Evolutionary conservation across 2,329 filamentous ascomycete species (phyloP).

Genomic region (Sphaerulina populicola): DNA sequence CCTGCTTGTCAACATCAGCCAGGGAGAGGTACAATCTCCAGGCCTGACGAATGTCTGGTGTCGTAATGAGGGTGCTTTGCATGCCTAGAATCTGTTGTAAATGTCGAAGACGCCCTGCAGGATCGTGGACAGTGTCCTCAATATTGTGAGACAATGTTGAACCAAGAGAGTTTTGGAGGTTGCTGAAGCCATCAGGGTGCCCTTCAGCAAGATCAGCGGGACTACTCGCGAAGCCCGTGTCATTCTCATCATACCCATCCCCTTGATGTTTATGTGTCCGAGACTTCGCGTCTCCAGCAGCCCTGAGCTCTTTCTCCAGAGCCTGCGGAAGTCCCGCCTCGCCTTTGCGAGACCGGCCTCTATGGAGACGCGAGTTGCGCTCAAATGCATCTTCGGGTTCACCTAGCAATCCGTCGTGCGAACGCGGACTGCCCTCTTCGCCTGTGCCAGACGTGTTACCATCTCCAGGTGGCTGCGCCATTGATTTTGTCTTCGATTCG

Average conservation of each 20-base stretch:
- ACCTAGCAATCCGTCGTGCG: not conserved
- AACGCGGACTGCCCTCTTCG: not conserved
- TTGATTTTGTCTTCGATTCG: not conserved
- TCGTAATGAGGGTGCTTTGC: not conserved
- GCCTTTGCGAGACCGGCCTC: not conserved
- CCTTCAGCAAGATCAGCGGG: constrained; percentile 5
- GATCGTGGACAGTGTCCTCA: not conserved
- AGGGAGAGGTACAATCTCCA: constrained; percentile 35
- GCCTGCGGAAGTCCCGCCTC: not conserved
- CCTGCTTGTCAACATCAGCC: constrained; percentile 16
- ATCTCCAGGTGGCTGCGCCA: not conserved
- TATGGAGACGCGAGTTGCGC: not conserved
- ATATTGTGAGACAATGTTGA: not conserved
- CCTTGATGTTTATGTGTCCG: not conserved
- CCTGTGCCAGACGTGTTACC: not conserved
- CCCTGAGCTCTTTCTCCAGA: not conserved
- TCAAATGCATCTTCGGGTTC: not conserved
- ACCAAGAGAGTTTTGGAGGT: not conserved
- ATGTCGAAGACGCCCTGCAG: constrained; percentile 3
- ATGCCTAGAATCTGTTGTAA: constrained; percentile 9
- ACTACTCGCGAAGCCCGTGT: not conserved
- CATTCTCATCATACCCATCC: not conserved
- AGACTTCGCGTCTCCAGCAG: not conserved
- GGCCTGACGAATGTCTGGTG: constrained; percentile 14
- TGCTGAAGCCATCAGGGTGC: not conserved